phyloP scores from a whole-genome alignment of 78 protist species.

The Dictyostelium capitatum region DNA sequence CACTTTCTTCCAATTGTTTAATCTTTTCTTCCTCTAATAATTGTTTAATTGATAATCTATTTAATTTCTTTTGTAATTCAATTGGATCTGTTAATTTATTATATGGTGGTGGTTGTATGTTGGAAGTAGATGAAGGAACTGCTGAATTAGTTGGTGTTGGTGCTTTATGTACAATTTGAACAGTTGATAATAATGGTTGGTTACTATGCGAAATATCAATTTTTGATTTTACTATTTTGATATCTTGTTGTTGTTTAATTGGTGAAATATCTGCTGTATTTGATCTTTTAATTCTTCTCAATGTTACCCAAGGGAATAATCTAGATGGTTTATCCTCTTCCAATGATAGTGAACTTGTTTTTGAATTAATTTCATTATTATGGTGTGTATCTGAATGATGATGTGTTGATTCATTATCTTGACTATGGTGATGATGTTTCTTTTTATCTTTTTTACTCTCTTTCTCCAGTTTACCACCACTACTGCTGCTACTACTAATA shows the following conservation, averaged over 20 bases:
- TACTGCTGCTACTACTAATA: no score
- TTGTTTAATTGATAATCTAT: constrained; percentile 19
- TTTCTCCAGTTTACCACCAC: not conserved
- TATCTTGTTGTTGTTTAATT: not conserved
- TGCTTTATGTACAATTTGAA: not conserved
- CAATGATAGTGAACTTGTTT: not conserved
- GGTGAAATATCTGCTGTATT: constrained; percentile 27
- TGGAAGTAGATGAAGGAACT: no score
- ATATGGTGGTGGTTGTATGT: not conserved
- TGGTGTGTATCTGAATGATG: not conserved
- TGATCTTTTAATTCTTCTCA: constrained; percentile 51
- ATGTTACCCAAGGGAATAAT: constrained; percentile 66
- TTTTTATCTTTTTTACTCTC: not conserved
- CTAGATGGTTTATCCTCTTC: constrained; percentile 6
- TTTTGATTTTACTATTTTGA: not conserved
- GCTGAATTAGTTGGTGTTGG: not conserved
- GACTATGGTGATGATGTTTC: not conserved
- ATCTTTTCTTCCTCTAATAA: not conserved
- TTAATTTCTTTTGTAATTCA: constrained; percentile 7
- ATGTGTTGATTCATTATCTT: not conserved
- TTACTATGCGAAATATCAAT: constrained; percentile 7
- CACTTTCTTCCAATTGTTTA: not conserved
- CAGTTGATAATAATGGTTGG: not conserved
- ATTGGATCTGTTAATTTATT: not conserved
- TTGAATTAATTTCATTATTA: not conserved